Percentiles rank a stretch among this genome's conserved stretches.
Conservation (phyloP, 805 yeast species). For the Metschnikowia similis region DNA sequence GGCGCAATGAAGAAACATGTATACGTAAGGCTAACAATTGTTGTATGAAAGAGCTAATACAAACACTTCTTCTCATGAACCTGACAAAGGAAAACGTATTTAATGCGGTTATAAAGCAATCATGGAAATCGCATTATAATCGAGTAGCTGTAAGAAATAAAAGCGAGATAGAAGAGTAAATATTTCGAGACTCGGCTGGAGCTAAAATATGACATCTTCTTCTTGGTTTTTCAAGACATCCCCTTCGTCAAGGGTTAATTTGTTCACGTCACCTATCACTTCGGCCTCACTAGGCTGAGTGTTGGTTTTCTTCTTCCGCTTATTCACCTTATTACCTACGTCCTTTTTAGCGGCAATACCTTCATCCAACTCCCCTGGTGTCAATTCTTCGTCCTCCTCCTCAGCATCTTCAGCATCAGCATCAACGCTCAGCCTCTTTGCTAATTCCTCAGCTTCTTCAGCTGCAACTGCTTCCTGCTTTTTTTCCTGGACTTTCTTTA, state of each 20-base stretch:
- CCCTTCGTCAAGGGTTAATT: conserved; percentile 21
- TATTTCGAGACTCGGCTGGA: neutral
- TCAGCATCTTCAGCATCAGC: conserved; percentile 15
- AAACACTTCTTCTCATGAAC: neutral
- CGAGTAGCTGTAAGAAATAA: neutral
- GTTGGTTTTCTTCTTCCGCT: conserved; percentile 11
- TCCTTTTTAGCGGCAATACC: conserved; percentile 1
- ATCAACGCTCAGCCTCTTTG: conserved; percentile 14
- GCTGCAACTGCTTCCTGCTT: conserved; percentile 76
- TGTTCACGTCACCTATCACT: conserved; percentile 26
- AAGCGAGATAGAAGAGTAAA: neutral
- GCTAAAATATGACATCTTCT: conserved; percentile 42
- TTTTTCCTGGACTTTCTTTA: conserved; percentile 94
- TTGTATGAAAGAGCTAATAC: neutral
- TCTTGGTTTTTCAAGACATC: conserved; percentile 39
- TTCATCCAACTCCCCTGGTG: conserved; percentile 3
- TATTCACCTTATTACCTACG: conserved; percentile 8
- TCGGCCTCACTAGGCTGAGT: conserved; percentile 13
- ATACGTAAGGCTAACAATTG: neutral
- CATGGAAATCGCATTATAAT: neutral
- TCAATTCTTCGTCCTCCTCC: conserved; percentile 5
- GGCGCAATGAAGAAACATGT: neutral
- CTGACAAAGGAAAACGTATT: neutral
- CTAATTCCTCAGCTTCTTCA: conserved; percentile 49
- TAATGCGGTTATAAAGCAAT: neutral